phyloP scores from a whole-genome alignment of 192 early-diverging fungal genomes.

The Linderina pennispora region DNA sequence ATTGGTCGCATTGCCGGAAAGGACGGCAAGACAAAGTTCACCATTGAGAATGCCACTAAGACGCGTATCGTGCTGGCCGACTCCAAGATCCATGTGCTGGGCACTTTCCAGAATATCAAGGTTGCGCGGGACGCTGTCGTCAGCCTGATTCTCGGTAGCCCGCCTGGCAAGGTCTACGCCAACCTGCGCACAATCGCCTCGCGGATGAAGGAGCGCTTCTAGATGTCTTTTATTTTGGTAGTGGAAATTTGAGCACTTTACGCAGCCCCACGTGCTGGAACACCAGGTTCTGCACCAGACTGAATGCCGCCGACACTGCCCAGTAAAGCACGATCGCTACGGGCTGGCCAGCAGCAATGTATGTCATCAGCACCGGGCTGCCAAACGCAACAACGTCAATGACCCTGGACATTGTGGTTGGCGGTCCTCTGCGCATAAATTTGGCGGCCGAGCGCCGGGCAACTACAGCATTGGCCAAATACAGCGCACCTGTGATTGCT shows the following conservation, averaged over 20 bases:
- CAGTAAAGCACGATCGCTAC: conserved; percentile 27
- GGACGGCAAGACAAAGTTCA: conserved; percentile 94
- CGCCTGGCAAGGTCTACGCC: conserved; percentile 95
- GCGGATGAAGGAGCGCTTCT: conserved; percentile 95
- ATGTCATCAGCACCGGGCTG: conserved; percentile 2
- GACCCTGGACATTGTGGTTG: background rate
- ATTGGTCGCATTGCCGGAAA: conserved; percentile 98
- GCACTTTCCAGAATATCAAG: conserved; percentile 95
- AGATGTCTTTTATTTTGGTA: conserved; percentile 3
- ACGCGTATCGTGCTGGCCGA: conserved; percentile 96
- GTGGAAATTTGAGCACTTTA: conserved; percentile 2
- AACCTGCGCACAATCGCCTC: conserved; percentile 80
- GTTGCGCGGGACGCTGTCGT: conserved; percentile 92
- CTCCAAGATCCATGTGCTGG: conserved; percentile 93
- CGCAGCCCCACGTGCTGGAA: conserved; percentile 16
- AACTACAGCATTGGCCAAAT: conserved; percentile 14
- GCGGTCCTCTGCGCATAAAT: background rate
- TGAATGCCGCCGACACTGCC: conserved; percentile 17
- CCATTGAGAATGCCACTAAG: conserved; percentile 96
- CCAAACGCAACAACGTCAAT: background rate
- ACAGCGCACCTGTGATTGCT: background rate
- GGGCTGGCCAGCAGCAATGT: conserved; percentile 6
- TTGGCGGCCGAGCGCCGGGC: background rate
- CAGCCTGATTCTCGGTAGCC: conserved; percentile 84
- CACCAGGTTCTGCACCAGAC: conserved; percentile 10